Evolutionary conservation across 1,284 basidiomycete genomes (phyloP), one percentile per base, ranked within the genome.

Genomic region (Puccinia polysora): DNA sequence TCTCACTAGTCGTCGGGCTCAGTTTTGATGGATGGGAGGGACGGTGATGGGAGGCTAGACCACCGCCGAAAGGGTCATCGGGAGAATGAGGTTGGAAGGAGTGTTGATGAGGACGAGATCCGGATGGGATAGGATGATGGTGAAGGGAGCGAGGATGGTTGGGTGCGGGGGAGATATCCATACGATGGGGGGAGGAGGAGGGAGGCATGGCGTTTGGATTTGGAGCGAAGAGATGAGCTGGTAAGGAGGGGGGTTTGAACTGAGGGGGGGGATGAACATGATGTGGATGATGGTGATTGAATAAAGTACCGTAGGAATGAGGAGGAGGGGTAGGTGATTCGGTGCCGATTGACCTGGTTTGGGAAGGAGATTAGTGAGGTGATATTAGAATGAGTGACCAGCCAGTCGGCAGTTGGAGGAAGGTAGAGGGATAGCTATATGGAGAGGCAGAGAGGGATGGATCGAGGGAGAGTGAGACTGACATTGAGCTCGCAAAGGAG

Each of bases 401-500:
- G 30, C 12, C 15, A 2, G 10, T 40, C 2, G 52, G 43, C 50
- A 5, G 23, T 12, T 34, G 32, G 25, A 12, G 20, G 34, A 58
- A 14, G 18, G 56, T 18, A 20, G 18, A 59, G 4, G 43, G n/a
- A n/a, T n/a, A n/a, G n/a, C n/a, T n/a, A n/a, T n/a, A n/a, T n/a
- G n/a, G n/a, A n/a, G n/a, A n/a, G n/a, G n/a, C n/a, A n/a, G n/a
- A n/a, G n/a, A n/a, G n/a, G n/a, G n/a, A n/a, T n/a, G n/a, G n/a
- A n/a, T n/a, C 28, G 43, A 30, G 59, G 10, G 59, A 5, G 8
- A 34, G 25, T 10, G 32, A 20, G 30, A 34, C 68, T 71, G 53
- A 71, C 68, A 71, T 71, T 47, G 68, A 71, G 50, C 43, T 62
- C 28, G 56, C 68, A 28, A 71, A 71, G 3, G 68, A 71, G 32